These are phyloP conservation scores for Lasiosphaeris hirsuta DNA, from an alignment of 495 filamentous ascomycete genomes.

Conservation along the genomic window DNA sequence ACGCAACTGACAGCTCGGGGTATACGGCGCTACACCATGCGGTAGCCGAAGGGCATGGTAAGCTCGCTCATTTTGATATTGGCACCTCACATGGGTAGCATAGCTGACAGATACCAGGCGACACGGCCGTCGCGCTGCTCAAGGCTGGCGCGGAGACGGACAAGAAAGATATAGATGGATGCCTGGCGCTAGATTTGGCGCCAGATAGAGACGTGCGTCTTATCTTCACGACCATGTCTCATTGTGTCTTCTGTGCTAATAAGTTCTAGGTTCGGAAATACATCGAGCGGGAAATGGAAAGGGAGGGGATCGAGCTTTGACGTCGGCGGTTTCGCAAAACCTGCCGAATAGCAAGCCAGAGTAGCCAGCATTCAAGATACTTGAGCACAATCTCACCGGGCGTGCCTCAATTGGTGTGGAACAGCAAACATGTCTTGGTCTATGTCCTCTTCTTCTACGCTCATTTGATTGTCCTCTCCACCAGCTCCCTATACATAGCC, in stretches of 20 bases:
- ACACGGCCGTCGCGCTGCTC: constrained; percentile 75
- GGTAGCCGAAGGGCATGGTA: constrained; percentile 83
- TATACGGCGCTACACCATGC: constrained; percentile 90
- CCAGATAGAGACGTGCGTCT: constrained; percentile 60
- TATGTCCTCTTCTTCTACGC: not conserved
- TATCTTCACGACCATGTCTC: not conserved
- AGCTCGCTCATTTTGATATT: constrained; percentile 4
- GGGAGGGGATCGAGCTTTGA: constrained; percentile 72
- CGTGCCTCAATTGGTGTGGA: too few species aligned
- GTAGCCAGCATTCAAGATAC: too few species aligned
- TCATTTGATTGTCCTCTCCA: constrained; percentile 69
- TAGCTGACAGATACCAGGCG: constrained; percentile 39
- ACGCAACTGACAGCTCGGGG: constrained; percentile 79
- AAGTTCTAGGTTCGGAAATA: constrained; percentile 61
- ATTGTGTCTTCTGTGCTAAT: not conserved
- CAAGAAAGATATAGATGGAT: constrained; percentile 70
- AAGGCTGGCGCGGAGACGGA: constrained; percentile 81
- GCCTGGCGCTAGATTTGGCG: constrained; percentile 72
- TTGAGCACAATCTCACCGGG: too few species aligned
- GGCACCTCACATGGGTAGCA: too few species aligned
- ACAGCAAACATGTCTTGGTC: not conserved
- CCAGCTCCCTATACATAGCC: constrained; percentile 88
- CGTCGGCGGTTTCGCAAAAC: too few species aligned
- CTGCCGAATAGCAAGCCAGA: too few species aligned
- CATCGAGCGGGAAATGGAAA: constrained; percentile 74